These are phyloP conservation scores for Yamadazyma sp. DNA, from an alignment of 1,139 yeast species.

Conservation along the genomic window DNA sequence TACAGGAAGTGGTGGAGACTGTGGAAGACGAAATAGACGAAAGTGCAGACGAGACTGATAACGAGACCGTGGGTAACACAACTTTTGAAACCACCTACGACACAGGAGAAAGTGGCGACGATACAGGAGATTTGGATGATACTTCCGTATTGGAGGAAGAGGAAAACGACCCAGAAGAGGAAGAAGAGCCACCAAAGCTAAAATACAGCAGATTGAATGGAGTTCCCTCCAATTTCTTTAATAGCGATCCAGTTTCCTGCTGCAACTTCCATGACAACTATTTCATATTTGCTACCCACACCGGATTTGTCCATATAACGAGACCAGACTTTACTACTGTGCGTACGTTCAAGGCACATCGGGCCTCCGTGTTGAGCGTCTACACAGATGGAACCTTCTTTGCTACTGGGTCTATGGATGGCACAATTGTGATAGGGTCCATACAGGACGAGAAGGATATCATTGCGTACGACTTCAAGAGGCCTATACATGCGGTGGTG, in stretches of 20 bases:
- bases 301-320: slow-evolving; percentile 76
- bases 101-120: slow-evolving; percentile 10
- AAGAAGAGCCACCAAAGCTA: slow-evolving; percentile 70
- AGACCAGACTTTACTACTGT: slow-evolving; percentile 56
- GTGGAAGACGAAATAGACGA: too few species aligned
- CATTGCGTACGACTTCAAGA: slow-evolving; percentile 74
- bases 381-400: slow-evolving; percentile 72
- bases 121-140: background rate
- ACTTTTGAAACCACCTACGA: slow-evolving; percentile 20
- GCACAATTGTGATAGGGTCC: slow-evolving; percentile 83
- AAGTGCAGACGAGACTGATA: slow-evolving; percentile 10
- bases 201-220: slow-evolving; percentile 69
- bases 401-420: slow-evolving; percentile 91
- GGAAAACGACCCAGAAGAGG: slow-evolving; percentile 32
- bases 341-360: slow-evolving; percentile 78
- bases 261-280: slow-evolving; percentile 57
- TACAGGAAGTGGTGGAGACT: too few species aligned
- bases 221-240: slow-evolving; percentile 67
- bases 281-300: slow-evolving; percentile 84
- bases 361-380: slow-evolving; percentile 76
- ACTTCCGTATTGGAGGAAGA: background rate
- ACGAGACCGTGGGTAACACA: slow-evolving; percentile 18
- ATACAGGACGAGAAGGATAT: slow-evolving; percentile 62
- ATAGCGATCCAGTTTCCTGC: slow-evolving; percentile 75
- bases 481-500: slow-evolving; percentile 88